Conservation (phyloP, 2,329 filamentous ascomycete genomes). For the Ceratocystis eucalypticola region DNA sequence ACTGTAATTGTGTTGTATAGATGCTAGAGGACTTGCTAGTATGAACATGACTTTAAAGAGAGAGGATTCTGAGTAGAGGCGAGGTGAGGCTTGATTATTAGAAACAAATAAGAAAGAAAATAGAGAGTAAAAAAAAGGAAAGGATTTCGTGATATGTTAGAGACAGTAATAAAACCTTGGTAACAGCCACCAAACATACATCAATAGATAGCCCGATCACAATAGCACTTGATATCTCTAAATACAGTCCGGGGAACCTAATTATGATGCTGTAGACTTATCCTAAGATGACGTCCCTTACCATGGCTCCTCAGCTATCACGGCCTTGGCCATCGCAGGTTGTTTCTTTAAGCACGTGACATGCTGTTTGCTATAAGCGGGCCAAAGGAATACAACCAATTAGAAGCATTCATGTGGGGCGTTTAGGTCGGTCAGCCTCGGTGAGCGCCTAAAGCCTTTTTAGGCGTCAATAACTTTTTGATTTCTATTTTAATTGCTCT, state of each 20-base stretch:
- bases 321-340: not conserved
- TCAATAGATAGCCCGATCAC: too few relatives aligned
- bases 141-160: not conserved
- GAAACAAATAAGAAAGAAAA: conserved; percentile 1
- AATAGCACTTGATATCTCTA: too few relatives aligned
- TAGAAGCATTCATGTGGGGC: not conserved
- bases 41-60: conserved; percentile 33
- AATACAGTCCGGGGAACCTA: too few relatives aligned
- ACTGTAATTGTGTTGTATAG: not conserved
- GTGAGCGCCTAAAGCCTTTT: not conserved
- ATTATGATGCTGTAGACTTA: too few relatives aligned
- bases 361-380: not conserved
- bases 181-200: too few relatives aligned
- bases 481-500: too few relatives aligned
- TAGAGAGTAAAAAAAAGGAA: not conserved
- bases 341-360: conserved; percentile 1
- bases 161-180: not conserved
- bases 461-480: too few relatives aligned
- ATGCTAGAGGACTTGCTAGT: conserved; percentile 28
- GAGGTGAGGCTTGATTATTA: not conserved
- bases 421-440: not conserved
- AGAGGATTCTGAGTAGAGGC: not conserved
- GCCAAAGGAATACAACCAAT: not conserved
- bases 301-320: not conserved
- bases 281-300: too few relatives aligned